A percentile compares a stretch with the other conserved stretches of the same genome.
These are phyloP conservation scores for Hygrophorus pudorinus DNA, from an alignment of 768 basidiomycete genomes.

Conservation along the genomic window DNA sequence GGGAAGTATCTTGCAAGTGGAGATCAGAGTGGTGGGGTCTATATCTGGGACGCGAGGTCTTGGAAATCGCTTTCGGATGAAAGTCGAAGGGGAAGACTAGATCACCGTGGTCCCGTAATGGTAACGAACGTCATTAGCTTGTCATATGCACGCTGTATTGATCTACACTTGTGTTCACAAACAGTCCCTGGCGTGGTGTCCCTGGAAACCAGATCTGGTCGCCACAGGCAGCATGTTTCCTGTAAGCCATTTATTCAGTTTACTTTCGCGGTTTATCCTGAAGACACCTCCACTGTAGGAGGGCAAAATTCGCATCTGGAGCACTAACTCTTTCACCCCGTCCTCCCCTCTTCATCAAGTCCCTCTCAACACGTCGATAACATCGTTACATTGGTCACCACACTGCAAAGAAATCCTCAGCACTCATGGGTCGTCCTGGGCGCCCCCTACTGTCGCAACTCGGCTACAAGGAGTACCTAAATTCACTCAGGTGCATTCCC, in stretches of 20 bases:
- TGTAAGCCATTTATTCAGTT: too few relatives aligned
- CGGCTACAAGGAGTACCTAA: conserved; percentile 13
- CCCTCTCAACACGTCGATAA: conserved; percentile 64
- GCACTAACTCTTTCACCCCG: conserved; percentile 29
- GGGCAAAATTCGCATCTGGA: conserved; percentile 63
- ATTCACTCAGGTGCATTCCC: conserved; percentile 12
- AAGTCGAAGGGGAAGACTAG: conserved; percentile 52
- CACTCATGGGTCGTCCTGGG: conserved; percentile 61
- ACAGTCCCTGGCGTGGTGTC: conserved; percentile 79
- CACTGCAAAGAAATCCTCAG: conserved; percentile 85
- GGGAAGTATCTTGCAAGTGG: conserved; percentile 75
- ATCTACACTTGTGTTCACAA: conserved; percentile 1
- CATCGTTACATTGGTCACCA: conserved; percentile 69
- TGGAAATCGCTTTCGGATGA: conserved; percentile 20
- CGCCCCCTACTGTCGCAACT: conserved; percentile 28
- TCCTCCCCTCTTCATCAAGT: conserved; percentile 45
- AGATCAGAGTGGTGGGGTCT: conserved; percentile 78
- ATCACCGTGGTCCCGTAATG: conserved; percentile 60
- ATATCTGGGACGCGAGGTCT: conserved; percentile 67
- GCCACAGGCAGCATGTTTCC: conserved; percentile 71
- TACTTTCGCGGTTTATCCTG: too few relatives aligned
- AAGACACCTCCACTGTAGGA: conserved; percentile 24
- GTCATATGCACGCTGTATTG: neutral
- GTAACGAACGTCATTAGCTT: conserved; percentile 13
- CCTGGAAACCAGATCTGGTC: conserved; percentile 69